Conservation (phyloP, 1,139 yeast species). For the Yamadazyma sp. region DNA sequence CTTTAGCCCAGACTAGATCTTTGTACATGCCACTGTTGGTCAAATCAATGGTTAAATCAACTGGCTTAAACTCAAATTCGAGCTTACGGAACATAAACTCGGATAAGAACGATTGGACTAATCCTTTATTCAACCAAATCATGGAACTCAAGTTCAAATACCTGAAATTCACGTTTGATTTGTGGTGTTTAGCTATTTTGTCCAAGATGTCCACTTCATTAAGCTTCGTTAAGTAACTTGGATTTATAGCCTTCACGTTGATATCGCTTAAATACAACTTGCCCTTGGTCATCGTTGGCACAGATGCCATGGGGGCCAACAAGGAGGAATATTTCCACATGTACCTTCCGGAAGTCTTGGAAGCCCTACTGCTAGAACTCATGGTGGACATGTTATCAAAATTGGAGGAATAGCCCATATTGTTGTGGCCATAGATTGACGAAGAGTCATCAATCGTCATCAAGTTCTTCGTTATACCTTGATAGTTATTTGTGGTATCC, state of each 20-base stretch:
- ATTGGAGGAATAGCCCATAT: slow-evolving; percentile 4
- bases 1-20: slow-evolving; percentile 54
- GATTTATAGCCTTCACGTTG: slow-evolving; percentile 40
- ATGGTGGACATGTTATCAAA: slow-evolving; percentile 13
- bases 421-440: slow-evolving; percentile 14
- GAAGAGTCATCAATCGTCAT: slow-evolving; percentile 15
- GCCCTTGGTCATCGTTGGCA: slow-evolving; percentile 37
- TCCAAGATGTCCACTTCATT: slow-evolving; percentile 40
- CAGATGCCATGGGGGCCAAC: slow-evolving; percentile 41
- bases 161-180: slow-evolving; percentile 18
- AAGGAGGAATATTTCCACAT: slow-evolving; percentile 20
- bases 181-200: slow-evolving; percentile 27
- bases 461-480: slow-evolving; percentile 21
- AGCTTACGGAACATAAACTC: slow-evolving; percentile 12
- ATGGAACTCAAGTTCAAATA: slow-evolving; percentile 44
- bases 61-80: slow-evolving; percentile 5
- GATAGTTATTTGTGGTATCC: slow-evolving; percentile 41
- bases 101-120: slow-evolving; percentile 33
- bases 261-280: slow-evolving; percentile 42
- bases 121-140: slow-evolving; percentile 51
- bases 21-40: slow-evolving; percentile 61
- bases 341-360: slow-evolving; percentile 5
- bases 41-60: slow-evolving; percentile 42
- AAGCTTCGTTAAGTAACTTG: slow-evolving; percentile 28
- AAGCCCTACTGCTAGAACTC: slow-evolving; percentile 5